Conservation (phyloP, 768 basidiomycete genomes). For the Bullera alba region DNA sequence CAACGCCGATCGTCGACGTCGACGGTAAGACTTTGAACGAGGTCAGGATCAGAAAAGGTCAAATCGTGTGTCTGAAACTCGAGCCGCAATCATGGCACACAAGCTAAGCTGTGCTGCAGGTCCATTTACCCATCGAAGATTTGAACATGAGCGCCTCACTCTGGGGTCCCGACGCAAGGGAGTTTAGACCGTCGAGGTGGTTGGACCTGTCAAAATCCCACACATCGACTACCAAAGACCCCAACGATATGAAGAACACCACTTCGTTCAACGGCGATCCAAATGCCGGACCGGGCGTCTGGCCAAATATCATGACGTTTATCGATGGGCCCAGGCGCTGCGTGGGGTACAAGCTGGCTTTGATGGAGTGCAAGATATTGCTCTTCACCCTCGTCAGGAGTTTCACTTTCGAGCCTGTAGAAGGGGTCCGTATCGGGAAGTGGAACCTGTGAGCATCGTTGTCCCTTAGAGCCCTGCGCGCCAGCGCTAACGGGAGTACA, state of each 20-base stretch:
- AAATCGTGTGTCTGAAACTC: neutral
- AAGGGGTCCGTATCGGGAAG: slow-evolving; percentile 10
- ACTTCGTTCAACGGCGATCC: neutral
- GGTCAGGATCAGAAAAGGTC: slow-evolving; percentile 22
- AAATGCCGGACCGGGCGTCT: slow-evolving; percentile 14
- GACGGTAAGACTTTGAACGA: slow-evolving; percentile 12
- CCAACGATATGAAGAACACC: no score
- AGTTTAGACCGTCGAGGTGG: slow-evolving; percentile 18
- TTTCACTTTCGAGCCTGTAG: slow-evolving; percentile 14
- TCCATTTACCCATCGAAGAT: slow-evolving; percentile 26
- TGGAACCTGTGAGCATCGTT: slow-evolving; percentile 23
- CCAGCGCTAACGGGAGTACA: slow-evolving; percentile 1
- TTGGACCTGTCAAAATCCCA: neutral
- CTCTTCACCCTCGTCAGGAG: slow-evolving; percentile 18
- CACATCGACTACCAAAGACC: neutral
- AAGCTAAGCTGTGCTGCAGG: no score
- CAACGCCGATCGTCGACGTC: slow-evolving; percentile 7
- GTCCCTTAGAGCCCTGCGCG: neutral
- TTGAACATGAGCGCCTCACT: slow-evolving; percentile 13
- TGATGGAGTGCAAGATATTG: slow-evolving; percentile 24
- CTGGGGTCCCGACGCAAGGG: slow-evolving; percentile 15
- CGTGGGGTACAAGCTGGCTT: slow-evolving; percentile 25
- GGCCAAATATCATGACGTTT: slow-evolving; percentile 26
- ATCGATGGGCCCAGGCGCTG: slow-evolving; percentile 27
- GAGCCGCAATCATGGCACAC: neutral